Percentiles rank a stretch among this genome's conserved stretches.
Conservation (phyloP, 345 rosid species). For the Triadica sebifera region DNA sequence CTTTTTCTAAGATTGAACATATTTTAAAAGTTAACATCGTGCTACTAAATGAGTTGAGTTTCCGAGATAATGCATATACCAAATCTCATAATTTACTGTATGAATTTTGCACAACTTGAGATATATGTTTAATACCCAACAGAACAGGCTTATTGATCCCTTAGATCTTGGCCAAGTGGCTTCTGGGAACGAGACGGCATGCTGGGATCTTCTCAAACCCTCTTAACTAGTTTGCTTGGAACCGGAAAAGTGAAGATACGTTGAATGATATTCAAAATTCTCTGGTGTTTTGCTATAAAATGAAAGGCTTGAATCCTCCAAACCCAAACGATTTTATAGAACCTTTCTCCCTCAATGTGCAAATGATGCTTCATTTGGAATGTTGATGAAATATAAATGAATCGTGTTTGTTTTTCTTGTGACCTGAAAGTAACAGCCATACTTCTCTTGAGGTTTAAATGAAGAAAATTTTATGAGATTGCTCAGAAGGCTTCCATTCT, state of each 20-base stretch:
- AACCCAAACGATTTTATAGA: background rate
- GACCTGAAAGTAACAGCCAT: background rate
- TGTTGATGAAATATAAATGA: background rate
- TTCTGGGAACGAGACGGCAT: background rate
- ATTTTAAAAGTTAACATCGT: too few species aligned
- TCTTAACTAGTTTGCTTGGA: background rate
- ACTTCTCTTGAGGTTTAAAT: background rate
- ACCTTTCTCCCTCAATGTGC: background rate
- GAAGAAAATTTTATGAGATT: background rate
- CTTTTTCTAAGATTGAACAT: background rate
- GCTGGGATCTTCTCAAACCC: background rate
- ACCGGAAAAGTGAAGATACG: background rate
- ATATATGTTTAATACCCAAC: background rate
- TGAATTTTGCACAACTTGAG: background rate
- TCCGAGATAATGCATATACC: too few species aligned
- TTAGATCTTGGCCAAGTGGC: background rate
- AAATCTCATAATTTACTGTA: background rate
- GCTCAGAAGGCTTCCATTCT: background rate
- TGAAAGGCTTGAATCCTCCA: conserved; percentile 9
- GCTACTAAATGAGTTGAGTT: too few species aligned
- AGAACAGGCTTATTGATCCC: background rate
- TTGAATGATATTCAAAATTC: background rate
- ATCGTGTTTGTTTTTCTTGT: background rate
- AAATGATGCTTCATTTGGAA: background rate
- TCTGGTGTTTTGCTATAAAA: background rate